Evolutionary conservation across 257 asterid genomes (phyloP).

Genomic region (Gentiana dahurica): DNA sequence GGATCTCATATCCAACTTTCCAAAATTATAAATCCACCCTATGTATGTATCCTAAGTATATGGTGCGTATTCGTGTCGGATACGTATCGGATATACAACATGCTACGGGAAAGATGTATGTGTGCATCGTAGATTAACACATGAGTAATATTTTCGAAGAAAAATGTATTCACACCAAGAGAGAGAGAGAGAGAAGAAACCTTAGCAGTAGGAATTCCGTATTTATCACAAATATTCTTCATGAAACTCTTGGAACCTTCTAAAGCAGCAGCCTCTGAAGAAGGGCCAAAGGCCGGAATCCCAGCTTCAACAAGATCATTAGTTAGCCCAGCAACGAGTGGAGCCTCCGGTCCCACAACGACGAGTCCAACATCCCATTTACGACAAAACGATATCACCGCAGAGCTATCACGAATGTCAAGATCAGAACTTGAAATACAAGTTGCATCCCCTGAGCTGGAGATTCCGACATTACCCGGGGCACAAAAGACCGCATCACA

Average conservation of each 20-base stretch:
- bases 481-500: conserved; percentile 88
- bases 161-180: neutral
- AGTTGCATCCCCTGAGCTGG: conserved; percentile 76
- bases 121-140: too few species aligned
- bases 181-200: conserved; percentile 18
- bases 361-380: conserved; percentile 77
- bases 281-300: conserved; percentile 85
- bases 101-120: too few species aligned
- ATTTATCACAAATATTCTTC: conserved; percentile 84
- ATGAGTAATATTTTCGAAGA: too few species aligned
- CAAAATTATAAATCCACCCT: too few species aligned
- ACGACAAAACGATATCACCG: conserved; percentile 70
- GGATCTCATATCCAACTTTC: too few species aligned
- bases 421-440: conserved; percentile 48
- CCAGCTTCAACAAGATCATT: conserved; percentile 87
- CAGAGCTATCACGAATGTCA: conserved; percentile 53
- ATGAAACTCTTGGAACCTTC: conserved; percentile 91
- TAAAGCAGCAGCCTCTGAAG: conserved; percentile 92
- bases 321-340: conserved; percentile 89
- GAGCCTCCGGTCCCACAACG: conserved; percentile 92
- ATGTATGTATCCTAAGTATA: too few species aligned
- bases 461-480: conserved; percentile 91
- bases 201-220: conserved; percentile 91
- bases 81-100: too few species aligned
- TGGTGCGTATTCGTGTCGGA: too few species aligned